Evolutionary conservation across 2,329 filamentous ascomycete species (phyloP).

Genomic region (Ciborinia camelliae): DNA sequence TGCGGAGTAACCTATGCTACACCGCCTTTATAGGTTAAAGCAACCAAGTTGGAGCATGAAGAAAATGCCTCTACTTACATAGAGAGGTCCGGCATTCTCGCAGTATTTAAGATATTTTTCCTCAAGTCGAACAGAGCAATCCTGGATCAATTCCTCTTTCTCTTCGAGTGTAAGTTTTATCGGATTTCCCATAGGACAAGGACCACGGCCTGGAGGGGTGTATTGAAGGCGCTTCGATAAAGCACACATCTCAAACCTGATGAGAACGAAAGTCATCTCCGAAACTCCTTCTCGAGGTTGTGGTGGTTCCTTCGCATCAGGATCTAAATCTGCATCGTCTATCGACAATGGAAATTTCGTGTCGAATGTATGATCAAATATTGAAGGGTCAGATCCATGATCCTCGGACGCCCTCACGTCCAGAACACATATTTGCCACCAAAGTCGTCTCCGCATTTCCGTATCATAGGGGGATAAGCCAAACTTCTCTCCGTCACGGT

Average conservation of each 20-base stretch:
- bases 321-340: slow-evolving; percentile 47
- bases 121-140: slow-evolving; percentile 35
- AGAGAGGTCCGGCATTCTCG: slow-evolving; percentile 44
- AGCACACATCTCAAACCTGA: slow-evolving; percentile 38
- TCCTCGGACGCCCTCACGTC: slow-evolving; percentile 60
- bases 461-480: slow-evolving; percentile 55
- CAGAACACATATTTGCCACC: slow-evolving; percentile 59
- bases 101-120: slow-evolving; percentile 37
- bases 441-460: slow-evolving; percentile 57
- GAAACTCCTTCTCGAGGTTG: slow-evolving; percentile 36
- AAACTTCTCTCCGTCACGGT: slow-evolving; percentile 56
- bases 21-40: neutral
- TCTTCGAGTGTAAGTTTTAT: slow-evolving; percentile 31
- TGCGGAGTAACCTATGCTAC: neutral
- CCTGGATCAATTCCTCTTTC: slow-evolving; percentile 35
- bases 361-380: slow-evolving; percentile 56
- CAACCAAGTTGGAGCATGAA: neutral
- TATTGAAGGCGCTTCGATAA: slow-evolving; percentile 31
- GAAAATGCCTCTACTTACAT: slow-evolving; percentile 24
- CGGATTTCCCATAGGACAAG: slow-evolving; percentile 14
- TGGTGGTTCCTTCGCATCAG: slow-evolving; percentile 34
- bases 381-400: slow-evolving; percentile 59
- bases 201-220: slow-evolving; percentile 25
- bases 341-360: slow-evolving; percentile 51
- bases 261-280: slow-evolving; percentile 41